These are phyloP conservation scores for Suhomyces tanzawaensis DNA, from an alignment of 805 yeast species.

Conservation along the genomic window DNA sequence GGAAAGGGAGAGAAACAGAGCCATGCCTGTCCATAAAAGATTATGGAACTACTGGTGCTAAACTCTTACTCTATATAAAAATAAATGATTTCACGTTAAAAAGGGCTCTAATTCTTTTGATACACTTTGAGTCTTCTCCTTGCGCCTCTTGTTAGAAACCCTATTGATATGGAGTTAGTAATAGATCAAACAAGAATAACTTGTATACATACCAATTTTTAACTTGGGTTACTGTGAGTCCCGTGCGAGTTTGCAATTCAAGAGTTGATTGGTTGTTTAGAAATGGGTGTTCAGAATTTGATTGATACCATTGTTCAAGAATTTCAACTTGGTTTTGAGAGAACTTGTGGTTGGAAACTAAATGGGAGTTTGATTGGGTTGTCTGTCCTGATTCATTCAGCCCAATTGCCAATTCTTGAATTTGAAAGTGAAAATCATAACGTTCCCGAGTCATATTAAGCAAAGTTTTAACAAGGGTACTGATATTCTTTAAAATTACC, in stretches of 20 bases:
- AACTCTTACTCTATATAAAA: not conserved
- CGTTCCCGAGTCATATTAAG: not conserved
- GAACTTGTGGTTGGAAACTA: not conserved
- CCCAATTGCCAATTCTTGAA: too few relatives aligned
- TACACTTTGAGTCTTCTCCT: not conserved
- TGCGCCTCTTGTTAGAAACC: constrained; percentile 1
- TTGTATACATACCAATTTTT: constrained; percentile 1
- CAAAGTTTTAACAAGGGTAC: not conserved
- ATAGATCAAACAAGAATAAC: not conserved
- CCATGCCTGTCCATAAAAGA: constrained; percentile 15
- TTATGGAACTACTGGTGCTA: constrained; percentile 14
- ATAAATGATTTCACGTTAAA: not conserved
- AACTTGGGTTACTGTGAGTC: not conserved
- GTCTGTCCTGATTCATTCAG: not conserved
- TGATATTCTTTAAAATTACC: not conserved
- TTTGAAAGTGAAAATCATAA: not conserved
- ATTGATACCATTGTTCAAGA: constrained; percentile 1
- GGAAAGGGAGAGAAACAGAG: constrained; percentile 13
- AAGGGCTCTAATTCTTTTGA: constrained; percentile 1
- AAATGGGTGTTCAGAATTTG: not conserved
- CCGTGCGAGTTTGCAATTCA: not conserved
- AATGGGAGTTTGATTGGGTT: not conserved
- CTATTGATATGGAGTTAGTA: not conserved
- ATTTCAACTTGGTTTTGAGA: not conserved
- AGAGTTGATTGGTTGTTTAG: not conserved